Conservation (phyloP, 441 rosid genomes). For the Francoa sonchifolia region DNA sequence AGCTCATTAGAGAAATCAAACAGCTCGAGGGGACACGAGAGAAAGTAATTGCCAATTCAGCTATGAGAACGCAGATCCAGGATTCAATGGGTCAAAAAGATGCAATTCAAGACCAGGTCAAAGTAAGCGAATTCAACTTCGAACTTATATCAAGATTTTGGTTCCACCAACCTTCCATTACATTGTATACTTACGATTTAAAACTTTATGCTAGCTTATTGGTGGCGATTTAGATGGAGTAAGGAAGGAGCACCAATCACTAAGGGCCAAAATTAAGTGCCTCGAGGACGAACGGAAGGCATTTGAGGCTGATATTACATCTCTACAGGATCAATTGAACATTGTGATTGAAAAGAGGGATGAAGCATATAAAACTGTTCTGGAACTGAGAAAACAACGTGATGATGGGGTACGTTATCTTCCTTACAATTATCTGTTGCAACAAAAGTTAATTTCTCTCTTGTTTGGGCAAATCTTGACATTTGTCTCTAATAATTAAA, state of each 20-base stretch:
- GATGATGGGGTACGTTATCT: slow-evolving; percentile 49
- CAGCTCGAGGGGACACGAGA: slow-evolving; percentile 90
- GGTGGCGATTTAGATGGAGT: slow-evolving; percentile 60
- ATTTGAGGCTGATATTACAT: slow-evolving; percentile 29
- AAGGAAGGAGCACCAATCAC: slow-evolving; percentile 49
- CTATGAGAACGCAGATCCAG: slow-evolving; percentile 70
- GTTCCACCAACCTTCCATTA: slow-evolving; percentile 1
- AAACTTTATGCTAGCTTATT: slow-evolving; percentile 41
- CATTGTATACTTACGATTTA: too few species aligned
- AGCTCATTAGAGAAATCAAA: slow-evolving; percentile 77
- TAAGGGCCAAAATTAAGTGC: slow-evolving; percentile 28
- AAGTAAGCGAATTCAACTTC: slow-evolving; percentile 38
- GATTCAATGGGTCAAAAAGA: slow-evolving; percentile 84
- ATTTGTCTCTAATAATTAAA: too few species aligned
- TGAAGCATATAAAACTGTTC: slow-evolving; percentile 30
- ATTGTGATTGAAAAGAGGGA: slow-evolving; percentile 36
- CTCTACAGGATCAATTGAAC: slow-evolving; percentile 33
- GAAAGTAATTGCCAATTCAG: slow-evolving; percentile 73
- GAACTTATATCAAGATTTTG: background rate
- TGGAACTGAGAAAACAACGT: slow-evolving; percentile 36
- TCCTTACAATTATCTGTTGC: too few species aligned
- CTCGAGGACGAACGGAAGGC: slow-evolving; percentile 30
- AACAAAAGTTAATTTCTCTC: background rate
- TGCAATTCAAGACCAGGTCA: slow-evolving; percentile 82
- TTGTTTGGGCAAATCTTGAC: background rate